Percentiles rank a stretch among this genome's conserved stretches.
Evolutionary conservation across 1,284 basidiomycete species (phyloP).

Genomic region (Kwoniella shivajii): DNA sequence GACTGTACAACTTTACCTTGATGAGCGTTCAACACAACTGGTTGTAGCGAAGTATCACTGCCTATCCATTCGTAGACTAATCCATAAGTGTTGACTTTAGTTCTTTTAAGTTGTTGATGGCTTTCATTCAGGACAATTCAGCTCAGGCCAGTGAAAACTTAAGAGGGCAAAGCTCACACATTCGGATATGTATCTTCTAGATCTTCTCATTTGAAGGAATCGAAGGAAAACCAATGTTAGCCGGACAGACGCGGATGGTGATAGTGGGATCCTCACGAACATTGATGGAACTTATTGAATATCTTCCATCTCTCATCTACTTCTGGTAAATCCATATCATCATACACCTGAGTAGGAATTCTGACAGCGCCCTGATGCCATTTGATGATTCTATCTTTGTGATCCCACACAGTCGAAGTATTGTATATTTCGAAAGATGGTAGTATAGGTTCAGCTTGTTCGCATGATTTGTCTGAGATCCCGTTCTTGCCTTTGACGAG

Average conservation of each 20-base stretch:
- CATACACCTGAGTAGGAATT: constrained; percentile 51
- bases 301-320: constrained; percentile 52
- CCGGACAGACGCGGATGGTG: not conserved
- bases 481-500: too few relatives aligned
- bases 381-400: constrained; percentile 34
- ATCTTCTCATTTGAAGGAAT: too few relatives aligned
- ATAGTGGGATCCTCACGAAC: constrained; percentile 31
- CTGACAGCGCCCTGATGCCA: constrained; percentile 43
- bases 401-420: constrained; percentile 18
- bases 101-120: constrained; percentile 59
- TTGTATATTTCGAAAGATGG: constrained; percentile 11
- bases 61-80: constrained; percentile 68
- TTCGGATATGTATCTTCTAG: too few relatives aligned
- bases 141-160: too few relatives aligned
- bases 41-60: constrained; percentile 61
- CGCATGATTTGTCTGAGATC: constrained; percentile 10
- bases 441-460: constrained; percentile 19
- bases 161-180: too few relatives aligned
- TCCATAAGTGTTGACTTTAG: constrained; percentile 66
- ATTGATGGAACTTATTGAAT: constrained; percentile 48
- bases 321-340: constrained; percentile 47
- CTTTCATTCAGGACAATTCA: too few relatives aligned
- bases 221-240: too few relatives aligned
- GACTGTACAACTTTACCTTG: constrained; percentile 58
- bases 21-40: constrained; percentile 66